Percentiles rank a stretch among this genome's conserved stretches.
These are phyloP conservation scores for Helotiales sp. DNA, from an alignment of 2,329 filamentous ascomycete genomes.

Conservation along the genomic window DNA sequence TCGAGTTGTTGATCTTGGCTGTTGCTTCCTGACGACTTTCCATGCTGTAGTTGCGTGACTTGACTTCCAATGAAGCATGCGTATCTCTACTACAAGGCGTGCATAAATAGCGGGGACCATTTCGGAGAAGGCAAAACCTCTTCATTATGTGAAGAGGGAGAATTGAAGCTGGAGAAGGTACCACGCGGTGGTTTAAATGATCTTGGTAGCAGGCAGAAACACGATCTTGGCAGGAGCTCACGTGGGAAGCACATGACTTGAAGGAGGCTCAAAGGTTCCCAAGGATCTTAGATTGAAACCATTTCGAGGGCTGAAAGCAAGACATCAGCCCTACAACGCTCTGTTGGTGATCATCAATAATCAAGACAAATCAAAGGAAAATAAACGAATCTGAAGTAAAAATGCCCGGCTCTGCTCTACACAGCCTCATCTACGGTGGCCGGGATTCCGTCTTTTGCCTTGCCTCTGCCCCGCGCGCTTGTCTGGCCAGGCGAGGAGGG, in stretches of 20 bases:
- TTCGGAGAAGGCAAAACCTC: constrained; percentile 20
- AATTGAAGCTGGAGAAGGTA: background rate
- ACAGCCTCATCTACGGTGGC: constrained; percentile 30
- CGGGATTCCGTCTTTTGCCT: constrained; percentile 11
- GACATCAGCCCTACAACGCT: constrained; percentile 2
- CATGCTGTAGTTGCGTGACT: constrained; percentile 22
- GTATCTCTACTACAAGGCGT: constrained; percentile 16
- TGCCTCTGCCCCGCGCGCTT: constrained; percentile 26
- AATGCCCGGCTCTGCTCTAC: constrained; percentile 22
- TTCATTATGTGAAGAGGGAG: constrained; percentile 18
- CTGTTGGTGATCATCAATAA: constrained; percentile 3
- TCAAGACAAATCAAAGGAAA: constrained; percentile 2
- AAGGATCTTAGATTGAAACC: background rate
- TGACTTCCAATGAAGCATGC: constrained; percentile 5
- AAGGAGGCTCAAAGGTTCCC: background rate
- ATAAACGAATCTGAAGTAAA: background rate
- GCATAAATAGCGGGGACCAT: constrained; percentile 12
- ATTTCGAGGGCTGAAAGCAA: too few species aligned
- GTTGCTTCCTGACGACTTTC: constrained; percentile 19
- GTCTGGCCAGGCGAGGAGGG: constrained; percentile 5
- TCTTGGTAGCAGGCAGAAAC: too few species aligned
- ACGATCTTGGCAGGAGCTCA: background rate
- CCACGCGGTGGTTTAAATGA: too few species aligned
- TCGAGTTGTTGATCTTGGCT: constrained; percentile 28
- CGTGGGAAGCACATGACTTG: background rate